These are phyloP conservation scores for Fusarium virguliforme DNA, from an alignment of 2,329 filamentous ascomycete species.

Conservation along the genomic window DNA sequence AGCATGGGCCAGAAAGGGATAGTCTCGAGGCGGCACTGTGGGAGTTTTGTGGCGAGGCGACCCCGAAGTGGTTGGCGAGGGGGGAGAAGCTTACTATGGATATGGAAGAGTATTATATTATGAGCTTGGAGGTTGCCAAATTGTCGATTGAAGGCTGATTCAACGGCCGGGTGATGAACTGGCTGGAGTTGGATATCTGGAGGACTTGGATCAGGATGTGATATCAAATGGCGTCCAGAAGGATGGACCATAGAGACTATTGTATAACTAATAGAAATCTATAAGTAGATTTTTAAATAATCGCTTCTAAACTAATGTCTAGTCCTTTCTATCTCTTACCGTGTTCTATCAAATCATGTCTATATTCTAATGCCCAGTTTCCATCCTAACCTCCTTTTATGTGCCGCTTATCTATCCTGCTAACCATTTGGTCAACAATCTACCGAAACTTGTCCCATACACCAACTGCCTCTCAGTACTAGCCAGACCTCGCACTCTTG, in stretches of 20 bases:
- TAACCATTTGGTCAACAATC: not conserved
- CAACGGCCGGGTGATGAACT: not conserved
- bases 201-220: not conserved
- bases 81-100: not conserved
- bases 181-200: not conserved
- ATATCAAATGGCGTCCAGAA: not conserved
- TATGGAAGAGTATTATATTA: not conserved
- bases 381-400: too few species aligned
- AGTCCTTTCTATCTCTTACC: too few species aligned
- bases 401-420: too few species aligned
- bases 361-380: not conserved
- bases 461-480: not conserved
- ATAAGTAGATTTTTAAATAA: too few species aligned
- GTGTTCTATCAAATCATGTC: too few species aligned
- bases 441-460: not conserved
- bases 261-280: too few species aligned
- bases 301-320: too few species aligned
- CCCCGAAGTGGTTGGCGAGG: not conserved
- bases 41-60: not conserved
- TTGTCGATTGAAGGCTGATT: slow-evolving; percentile 1
- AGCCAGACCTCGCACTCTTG: slow-evolving; percentile 3
- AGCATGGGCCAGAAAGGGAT: not conserved
- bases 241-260: too few species aligned
- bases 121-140: slow-evolving; percentile 1
- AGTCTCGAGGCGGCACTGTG: not conserved